Evolutionary conservation across 2,329 filamentous ascomycete genomes (phyloP), one percentile per base, ranked within the genome.

Genomic region (Colletotrichum sp.): DNA sequence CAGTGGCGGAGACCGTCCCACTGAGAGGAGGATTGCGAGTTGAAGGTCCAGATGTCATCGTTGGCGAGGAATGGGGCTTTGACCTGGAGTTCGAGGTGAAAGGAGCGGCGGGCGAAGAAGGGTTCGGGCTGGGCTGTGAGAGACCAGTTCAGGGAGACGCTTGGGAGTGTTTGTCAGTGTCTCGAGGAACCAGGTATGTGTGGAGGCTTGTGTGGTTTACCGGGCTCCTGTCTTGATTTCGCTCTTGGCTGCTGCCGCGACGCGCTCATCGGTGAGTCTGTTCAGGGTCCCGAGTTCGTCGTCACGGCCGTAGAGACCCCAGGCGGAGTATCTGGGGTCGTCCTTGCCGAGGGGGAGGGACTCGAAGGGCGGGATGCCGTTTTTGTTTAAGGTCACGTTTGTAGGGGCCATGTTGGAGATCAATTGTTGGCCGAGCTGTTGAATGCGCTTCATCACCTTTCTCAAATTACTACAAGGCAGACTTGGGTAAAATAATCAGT

Each of bases 251-350:
- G 90, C 88, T 44, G 86, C 84, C 13, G 86, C 86, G 24, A 92
- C 89, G 21, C 89, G 83, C 71, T 88, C 85, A 68, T 91, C 86
- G 0, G 90, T 92, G 16, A 93, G 86, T 32, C 91, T 87, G 81
- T 93, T 93, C 24, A 93, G 81, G 28, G 89, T 90, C 12, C 92
- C 92, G 3, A 93, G 85, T 82, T 92, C 85, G 80, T 93, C 92
- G 69, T 88, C 80, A 65, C 87, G 83, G 65, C 91, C 91, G 80
- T 91, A 92, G 6, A 91, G 85, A 7, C 85, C 86, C 87, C 87
- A 89, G 18, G 88, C 87, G 49, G 81, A 83, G 74, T 78, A 80
- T 36, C 84, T 84, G n/a, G 89, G 89, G 67, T 89, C 87, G 18
- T 80, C 83, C 77, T 87, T 83, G 68, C 87, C 83, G 28, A 90